These are phyloP conservation scores for Metrosideros polymorpha DNA, from an alignment of 441 rosid genomes.

Conservation along the genomic window DNA sequence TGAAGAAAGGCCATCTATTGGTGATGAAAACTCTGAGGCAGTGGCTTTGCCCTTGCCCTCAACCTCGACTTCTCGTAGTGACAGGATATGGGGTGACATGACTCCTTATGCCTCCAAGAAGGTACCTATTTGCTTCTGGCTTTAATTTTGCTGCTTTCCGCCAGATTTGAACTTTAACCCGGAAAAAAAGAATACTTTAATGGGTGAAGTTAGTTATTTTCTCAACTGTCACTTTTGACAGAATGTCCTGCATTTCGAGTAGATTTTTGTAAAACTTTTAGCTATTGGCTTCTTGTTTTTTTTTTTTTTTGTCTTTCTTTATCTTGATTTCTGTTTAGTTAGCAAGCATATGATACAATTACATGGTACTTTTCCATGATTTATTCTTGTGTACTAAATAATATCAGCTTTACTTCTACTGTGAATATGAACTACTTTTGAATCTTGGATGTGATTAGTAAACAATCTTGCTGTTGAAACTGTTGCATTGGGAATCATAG, in stretches of 20 bases:
- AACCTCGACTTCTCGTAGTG: constrained; percentile 32
- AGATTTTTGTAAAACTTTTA: not conserved
- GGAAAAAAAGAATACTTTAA: not conserved
- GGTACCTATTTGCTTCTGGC: constrained; percentile 27
- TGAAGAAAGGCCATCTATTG: constrained; percentile 39
- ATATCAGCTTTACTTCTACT: not conserved
- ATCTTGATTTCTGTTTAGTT: not conserved
- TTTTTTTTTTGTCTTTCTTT: not conserved
- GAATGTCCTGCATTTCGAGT: not conserved
- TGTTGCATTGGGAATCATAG: not conserved
- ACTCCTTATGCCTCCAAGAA: constrained; percentile 62
- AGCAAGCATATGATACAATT: not conserved
- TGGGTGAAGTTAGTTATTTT: not conserved
- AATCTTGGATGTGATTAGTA: not conserved
- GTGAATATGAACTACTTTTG: not conserved
- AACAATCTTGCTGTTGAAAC: not conserved
- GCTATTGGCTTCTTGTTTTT: not conserved
- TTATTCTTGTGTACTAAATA: not conserved
- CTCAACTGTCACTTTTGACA: not conserved
- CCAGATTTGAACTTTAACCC: not conserved
- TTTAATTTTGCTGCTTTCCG: not conserved
- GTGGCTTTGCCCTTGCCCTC: constrained; percentile 37
- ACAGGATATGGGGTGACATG: constrained; percentile 76
- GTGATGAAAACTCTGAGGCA: constrained; percentile 42
- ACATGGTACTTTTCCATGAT: not conserved